These are phyloP conservation scores for Scheffersomyces stambukii DNA, from an alignment of 1,139 yeast species.

Conservation along the genomic window DNA sequence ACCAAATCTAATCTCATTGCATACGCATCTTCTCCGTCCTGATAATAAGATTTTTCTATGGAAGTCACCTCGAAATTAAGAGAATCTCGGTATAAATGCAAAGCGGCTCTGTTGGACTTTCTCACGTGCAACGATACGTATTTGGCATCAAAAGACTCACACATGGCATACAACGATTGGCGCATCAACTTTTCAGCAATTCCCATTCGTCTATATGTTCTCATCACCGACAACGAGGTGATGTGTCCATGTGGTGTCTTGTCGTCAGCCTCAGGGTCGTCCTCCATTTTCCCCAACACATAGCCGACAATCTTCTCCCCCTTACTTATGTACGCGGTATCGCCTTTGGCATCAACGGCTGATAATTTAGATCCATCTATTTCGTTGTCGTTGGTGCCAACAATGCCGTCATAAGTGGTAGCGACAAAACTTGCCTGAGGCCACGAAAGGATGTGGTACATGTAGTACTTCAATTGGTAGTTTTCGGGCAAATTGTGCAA, in stretches of 20 bases:
- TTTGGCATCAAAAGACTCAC: conserved; percentile 78
- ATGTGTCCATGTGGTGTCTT: conserved; percentile 88
- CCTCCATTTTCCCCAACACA: conserved; percentile 95
- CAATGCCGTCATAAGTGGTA: conserved; percentile 52
- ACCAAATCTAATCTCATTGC: conserved; percentile 75
- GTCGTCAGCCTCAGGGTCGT: conserved; percentile 74
- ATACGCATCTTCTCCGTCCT: conserved; percentile 98
- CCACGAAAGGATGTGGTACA: conserved; percentile 94
- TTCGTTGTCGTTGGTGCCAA: conserved; percentile 33
- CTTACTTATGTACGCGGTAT: conserved; percentile 52
- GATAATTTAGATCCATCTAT: conserved; percentile 11
- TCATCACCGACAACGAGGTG: conserved; percentile 90
- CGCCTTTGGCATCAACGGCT: conserved; percentile 44
- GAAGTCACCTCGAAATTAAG: conserved; percentile 75
- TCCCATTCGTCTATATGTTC: conserved; percentile 93
- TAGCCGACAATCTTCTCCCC: conserved; percentile 90
- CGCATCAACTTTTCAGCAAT: conserved; percentile 91
- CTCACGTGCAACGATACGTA: conserved; percentile 92
- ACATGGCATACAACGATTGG: conserved; percentile 72
- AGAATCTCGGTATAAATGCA: conserved; percentile 86
- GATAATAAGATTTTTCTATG: conserved; percentile 84
- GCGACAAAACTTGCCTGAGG: conserved; percentile 98
- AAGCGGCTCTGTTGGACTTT: conserved; percentile 89
- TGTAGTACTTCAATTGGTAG: conserved; percentile 84
- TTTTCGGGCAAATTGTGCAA: conserved; percentile 92